A percentile compares a stretch with the other conserved stretches of the same genome.
These are phyloP conservation scores for Talaromyces verruculosus DNA, from an alignment of 2,329 filamentous ascomycete species.

Conservation along the genomic window DNA sequence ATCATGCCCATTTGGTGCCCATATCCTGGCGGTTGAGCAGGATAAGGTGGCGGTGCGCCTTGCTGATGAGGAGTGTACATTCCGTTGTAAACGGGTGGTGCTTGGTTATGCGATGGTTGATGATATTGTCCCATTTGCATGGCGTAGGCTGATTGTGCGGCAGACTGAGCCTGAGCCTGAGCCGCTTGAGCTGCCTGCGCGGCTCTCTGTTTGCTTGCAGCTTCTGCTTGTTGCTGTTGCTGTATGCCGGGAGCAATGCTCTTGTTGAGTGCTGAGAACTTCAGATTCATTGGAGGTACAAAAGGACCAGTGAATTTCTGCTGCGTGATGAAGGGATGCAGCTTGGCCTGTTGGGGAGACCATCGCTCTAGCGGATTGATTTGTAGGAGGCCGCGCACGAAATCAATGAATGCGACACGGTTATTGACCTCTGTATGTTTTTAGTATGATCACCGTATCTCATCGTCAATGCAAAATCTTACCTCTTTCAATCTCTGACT, in stretches of 20 bases:
- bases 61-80: conserved; percentile 70
- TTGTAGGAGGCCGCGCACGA: conserved; percentile 86
- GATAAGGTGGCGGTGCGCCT: conserved; percentile 76
- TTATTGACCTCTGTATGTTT: conserved; percentile 86
- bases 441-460: background rate
- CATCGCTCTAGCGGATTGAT: conserved; percentile 96
- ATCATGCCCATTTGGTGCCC: conserved; percentile 71
- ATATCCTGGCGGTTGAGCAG: conserved; percentile 68
- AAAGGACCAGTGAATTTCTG: conserved; percentile 96
- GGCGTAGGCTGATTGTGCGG: conserved; percentile 66
- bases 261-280: conserved; percentile 78
- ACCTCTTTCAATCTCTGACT: conserved; percentile 94
- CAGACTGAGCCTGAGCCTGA: conserved; percentile 63
- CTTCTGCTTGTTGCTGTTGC: conserved; percentile 93
- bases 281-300: conserved; percentile 94
- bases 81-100: conserved; percentile 72
- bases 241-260: conserved; percentile 91
- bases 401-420: conserved; percentile 94
- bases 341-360: conserved; percentile 95
- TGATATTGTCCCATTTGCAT: conserved; percentile 61
- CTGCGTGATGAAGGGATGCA: conserved; percentile 98
- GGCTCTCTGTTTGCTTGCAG: conserved; percentile 86
- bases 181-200: conserved; percentile 54
- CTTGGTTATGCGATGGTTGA: conserved; percentile 48
- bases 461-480: conserved; percentile 36